Conservation (phyloP, 495 filamentous ascomycete species). For the Neurospora africana region DNA sequence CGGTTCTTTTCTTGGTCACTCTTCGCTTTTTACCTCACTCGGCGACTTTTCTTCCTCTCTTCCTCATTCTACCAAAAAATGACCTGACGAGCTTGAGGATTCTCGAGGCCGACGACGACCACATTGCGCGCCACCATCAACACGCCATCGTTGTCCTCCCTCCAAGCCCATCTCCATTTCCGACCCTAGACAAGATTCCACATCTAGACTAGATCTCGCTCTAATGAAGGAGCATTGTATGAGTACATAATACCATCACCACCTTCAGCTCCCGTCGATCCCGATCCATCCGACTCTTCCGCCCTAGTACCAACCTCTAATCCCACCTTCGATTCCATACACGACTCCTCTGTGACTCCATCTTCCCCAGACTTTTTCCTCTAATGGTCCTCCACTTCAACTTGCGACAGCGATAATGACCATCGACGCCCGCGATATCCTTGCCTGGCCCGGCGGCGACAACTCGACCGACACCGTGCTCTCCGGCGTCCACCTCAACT, state of each 20-base stretch:
- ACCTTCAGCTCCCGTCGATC: not conserved
- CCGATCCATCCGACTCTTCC: not conserved
- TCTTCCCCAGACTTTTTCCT: not conserved
- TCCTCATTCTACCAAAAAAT: not conserved
- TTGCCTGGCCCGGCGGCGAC: constrained; percentile 42
- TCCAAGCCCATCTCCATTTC: not conserved
- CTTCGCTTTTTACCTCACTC: not conserved
- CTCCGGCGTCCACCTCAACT: constrained; percentile 50
- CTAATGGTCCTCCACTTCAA: not conserved
- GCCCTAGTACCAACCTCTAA: not conserved
- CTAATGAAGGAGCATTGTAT: not conserved
- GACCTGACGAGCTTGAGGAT: not conserved
- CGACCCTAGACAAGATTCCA: not conserved
- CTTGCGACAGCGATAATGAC: constrained; percentile 21
- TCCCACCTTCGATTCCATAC: not conserved
- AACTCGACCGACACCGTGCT: constrained; percentile 49
- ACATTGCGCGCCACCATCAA: not conserved
- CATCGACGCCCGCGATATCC: constrained; percentile 36
- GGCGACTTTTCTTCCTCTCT: not conserved
- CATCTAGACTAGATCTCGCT: not conserved
- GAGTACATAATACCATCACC: not conserved
- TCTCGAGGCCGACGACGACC: not conserved
- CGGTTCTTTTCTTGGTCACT: not conserved
- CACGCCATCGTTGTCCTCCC: not conserved
- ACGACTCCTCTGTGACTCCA: not conserved